phyloP scores from a whole-genome alignment of 768 basidiomycete genomes.

The Auriscalpium orientale region DNA sequence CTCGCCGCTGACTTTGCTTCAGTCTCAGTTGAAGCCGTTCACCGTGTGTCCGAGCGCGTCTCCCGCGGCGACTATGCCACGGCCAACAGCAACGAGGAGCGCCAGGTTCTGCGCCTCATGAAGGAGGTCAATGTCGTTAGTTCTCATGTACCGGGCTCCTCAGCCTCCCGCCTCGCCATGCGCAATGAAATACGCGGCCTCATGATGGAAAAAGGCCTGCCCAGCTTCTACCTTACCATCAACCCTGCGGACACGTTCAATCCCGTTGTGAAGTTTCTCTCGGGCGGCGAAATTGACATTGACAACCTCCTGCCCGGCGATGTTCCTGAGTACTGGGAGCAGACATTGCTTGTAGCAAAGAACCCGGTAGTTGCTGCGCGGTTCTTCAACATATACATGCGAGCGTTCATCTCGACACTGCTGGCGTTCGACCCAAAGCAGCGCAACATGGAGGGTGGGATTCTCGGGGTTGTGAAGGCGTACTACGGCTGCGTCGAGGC shows the following conservation, averaged over 20 bases:
- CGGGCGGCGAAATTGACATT: slow-evolving; percentile 30
- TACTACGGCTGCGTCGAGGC: slow-evolving; percentile 37
- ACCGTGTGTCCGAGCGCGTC: slow-evolving; percentile 6
- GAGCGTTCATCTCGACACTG: slow-evolving; percentile 25
- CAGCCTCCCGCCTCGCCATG: no score
- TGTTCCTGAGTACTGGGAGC: slow-evolving; percentile 24
- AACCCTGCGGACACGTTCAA: slow-evolving; percentile 39
- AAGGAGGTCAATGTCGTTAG: slow-evolving; percentile 11
- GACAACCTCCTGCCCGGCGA: slow-evolving; percentile 24
- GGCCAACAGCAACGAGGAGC: slow-evolving; percentile 21
- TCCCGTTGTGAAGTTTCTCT: slow-evolving; percentile 34
- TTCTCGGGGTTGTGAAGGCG: slow-evolving; percentile 26
- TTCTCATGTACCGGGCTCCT: no score
- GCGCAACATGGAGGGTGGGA: slow-evolving; percentile 16
- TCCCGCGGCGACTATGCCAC: no score
- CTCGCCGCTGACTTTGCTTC: slow-evolving; percentile 20
- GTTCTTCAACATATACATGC: slow-evolving; percentile 37
- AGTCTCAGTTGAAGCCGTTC: slow-evolving; percentile 20
- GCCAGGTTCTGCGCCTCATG: slow-evolving; percentile 18
- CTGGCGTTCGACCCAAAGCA: slow-evolving; percentile 18
- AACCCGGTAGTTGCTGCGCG: slow-evolving; percentile 33
- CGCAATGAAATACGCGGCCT: no score
- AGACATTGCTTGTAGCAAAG: slow-evolving; percentile 27
- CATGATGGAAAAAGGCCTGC: no score
- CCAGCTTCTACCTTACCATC: no score